Base-by-base conservation (phyloP, 1,284 basidiomycete genomes). In the Erythrobasidium hasegawianum region DNA sequence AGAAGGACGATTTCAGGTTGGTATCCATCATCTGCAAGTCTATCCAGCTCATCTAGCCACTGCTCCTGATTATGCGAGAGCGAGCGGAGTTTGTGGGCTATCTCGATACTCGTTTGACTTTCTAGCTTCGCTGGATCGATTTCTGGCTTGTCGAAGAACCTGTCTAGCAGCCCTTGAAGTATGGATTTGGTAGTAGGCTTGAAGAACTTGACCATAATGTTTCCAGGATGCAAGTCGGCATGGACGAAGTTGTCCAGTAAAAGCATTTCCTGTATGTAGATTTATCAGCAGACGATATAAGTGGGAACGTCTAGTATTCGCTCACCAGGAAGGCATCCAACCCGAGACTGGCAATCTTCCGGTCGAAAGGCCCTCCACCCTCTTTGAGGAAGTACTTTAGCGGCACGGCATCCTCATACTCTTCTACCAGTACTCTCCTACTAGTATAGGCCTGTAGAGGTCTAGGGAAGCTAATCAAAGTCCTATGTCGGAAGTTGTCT, bases 171-270 rank as follows among this genome's bases (percentile, higher is more conserved):
- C 18, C 49, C 69, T 24, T 59, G 39, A 18, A 73, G 57, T 26
- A 75, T 67, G 33, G 72, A 64, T 0, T 70, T 57, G 2, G 75
- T 74, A 7, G 71, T 70, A 27, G 74, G 78, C 75, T 74, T 75
- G 76, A 86, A 87, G 78, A 97, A 96, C 76, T 94, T 95, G 80
- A 97, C 86, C 88, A 97, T 92, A 78, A 97, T 95, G 77, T 97
- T 97, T 29, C 95, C 95, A 0, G 92, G 91, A 77, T 90, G 89
- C 26, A 96, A 82, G 77, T 96, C 95, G 2, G 94, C 87, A 77
- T 98, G 95, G 1, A 95, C 93, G 78, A 97, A 99, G 78, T 99
- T 98, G 79, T 99, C 95, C 53, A 98, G 81, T 1, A 99, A 81
- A 22, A 99, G 84, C 95, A 99, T 99, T 79, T 97, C 92, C 89